These are phyloP conservation scores for Penicillium sp. DNA, from an alignment of 2,329 filamentous ascomycete species.

Conservation along the genomic window DNA sequence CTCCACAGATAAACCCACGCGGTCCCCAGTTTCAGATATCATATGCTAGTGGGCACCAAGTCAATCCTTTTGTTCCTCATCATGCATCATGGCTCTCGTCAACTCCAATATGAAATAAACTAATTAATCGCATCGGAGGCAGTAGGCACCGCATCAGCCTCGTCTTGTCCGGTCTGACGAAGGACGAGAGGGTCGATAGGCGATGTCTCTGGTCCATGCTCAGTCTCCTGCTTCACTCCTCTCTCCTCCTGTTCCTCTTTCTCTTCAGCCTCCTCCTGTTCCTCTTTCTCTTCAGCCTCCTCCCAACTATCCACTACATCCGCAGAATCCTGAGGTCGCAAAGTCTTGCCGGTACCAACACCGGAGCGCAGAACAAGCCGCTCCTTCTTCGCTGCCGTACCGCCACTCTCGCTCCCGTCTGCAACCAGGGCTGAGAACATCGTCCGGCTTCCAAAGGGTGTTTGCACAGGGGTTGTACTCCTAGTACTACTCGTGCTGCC, in stretches of 20 bases:
- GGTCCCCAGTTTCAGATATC: conserved; percentile 12
- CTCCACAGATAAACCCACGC: conserved; percentile 3
- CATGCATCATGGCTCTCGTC: conserved; percentile 8
- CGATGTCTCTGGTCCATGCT: not conserved
- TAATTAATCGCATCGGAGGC: not conserved
- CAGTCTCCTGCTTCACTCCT: conserved; percentile 10
- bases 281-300: conserved; percentile 42
- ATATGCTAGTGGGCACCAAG: no score
- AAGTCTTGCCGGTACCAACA: conserved; percentile 29
- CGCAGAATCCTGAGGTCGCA: conserved; percentile 20
- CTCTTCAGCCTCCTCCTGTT: conserved; percentile 27
- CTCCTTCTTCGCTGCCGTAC: conserved; percentile 26
- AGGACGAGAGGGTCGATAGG: not conserved
- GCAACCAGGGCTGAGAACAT: conserved; percentile 31
- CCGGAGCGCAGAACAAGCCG: conserved; percentile 34
- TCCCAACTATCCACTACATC: conserved; percentile 46
- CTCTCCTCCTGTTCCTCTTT: conserved; percentile 21
- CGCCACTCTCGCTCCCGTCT: conserved; percentile 12
- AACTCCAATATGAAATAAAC: not conserved
- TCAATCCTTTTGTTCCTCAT: conserved; percentile 2
- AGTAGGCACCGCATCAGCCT: not conserved
- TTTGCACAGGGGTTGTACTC: conserved; percentile 20
- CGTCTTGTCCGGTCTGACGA: not conserved
- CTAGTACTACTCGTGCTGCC: conserved; percentile 20
- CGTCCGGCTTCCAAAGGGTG: conserved; percentile 21